Base-by-base conservation (phyloP, 164 flowering plant species). In the Buxus sempervirens region DNA sequence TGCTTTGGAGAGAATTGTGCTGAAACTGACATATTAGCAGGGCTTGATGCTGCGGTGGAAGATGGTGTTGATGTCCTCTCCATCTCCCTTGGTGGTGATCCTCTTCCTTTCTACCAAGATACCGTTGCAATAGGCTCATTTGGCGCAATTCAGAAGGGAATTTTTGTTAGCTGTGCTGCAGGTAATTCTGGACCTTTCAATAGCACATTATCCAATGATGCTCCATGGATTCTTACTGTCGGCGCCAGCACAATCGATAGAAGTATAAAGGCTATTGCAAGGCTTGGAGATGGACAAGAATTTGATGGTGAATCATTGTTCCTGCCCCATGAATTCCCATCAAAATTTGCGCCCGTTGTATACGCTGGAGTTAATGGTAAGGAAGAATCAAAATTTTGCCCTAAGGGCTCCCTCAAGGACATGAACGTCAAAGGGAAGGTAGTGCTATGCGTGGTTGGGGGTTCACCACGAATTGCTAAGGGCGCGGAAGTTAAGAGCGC, bases 151-250 rank as follows among this genome's bases (percentile, higher is more conserved):
- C 76, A 75, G 57, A 80, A 82, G 59, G 88, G 88, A 13, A 80
- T 82, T n/a, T 78, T 88, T 26, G 84, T 79, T 0, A 81, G 82
- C 63, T 80, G 82, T 22, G 53, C 88, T 5, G 88, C 85, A 0
- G 86, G 86, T 13, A 88, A 88, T 65, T n/a, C 64, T 0, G 90
- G 92, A 20, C 87, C 92, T 21, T 24, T 22, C 23, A 22, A 54
- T 15, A 23, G 58, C 63, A 71, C 86, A 0, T 15, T 80, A 10
- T 60, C 79, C 0, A 83, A 86, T 54, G 86, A 81, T 20, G 88
- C 85, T 12, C 90, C 90, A 1, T 88, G 90, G 90, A 76, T 84
- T 60, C 81, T 86, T 45, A 86, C 88, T 0, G 90, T 88, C 16
- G 92, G 88, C 0, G 88, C 90, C 6, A 81, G 88, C 76, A 82